phyloP scores from a whole-genome alignment of 179 eudicot species.

The Spinacia oleracea region DNA sequence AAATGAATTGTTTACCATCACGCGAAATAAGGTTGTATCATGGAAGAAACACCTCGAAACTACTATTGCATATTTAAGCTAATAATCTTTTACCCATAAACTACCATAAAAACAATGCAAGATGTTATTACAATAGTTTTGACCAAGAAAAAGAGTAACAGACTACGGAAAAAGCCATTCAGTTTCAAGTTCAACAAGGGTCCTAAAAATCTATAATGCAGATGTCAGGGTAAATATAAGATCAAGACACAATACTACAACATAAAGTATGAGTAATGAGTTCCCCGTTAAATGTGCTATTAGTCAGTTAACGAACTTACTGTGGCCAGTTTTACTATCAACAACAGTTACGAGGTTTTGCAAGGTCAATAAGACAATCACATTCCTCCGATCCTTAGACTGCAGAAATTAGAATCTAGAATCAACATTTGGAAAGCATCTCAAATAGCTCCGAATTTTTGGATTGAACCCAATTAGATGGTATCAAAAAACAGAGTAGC shows the following conservation, averaged over 20 bases:
- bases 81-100: neutral
- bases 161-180: too few relatives aligned
- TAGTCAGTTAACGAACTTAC: conserved; percentile 59
- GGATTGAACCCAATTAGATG: neutral
- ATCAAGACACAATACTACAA: too few relatives aligned
- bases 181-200: neutral
- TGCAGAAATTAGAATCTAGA: conserved; percentile 35
- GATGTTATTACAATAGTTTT: conserved; percentile 2
- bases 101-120: neutral
- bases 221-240: neutral
- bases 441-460: neutral
- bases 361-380: conserved; percentile 72
- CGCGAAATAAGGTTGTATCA: too few relatives aligned
- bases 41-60: too few relatives aligned
- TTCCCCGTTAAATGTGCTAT: neutral
- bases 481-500: too few relatives aligned
- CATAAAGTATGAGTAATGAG: neutral
- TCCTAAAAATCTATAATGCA: neutral
- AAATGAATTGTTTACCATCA: neutral
- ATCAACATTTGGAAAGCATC: conserved; percentile 9
- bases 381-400: conserved; percentile 96
- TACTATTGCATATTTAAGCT: too few relatives aligned
- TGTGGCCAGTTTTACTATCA: conserved; percentile 86
- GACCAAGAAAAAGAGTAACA: neutral
- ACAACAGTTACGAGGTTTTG: conserved; percentile 87